Evolutionary conservation across 2,329 filamentous ascomycete genomes (phyloP).

Genomic region (Xylariales sp.): DNA sequence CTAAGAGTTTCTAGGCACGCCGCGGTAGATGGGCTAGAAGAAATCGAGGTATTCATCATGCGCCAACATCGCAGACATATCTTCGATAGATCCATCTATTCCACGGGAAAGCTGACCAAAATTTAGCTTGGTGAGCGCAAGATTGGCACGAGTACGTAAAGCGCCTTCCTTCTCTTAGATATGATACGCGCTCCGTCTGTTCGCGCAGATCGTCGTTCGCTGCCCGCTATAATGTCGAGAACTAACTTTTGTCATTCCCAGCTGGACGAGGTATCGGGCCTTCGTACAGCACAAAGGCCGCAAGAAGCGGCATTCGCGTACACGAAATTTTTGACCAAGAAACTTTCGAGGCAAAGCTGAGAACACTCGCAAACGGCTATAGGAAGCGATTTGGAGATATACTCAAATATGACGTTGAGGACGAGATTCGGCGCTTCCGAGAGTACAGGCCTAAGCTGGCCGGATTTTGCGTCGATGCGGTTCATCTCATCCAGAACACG

Average conservation of each 20-base stretch:
- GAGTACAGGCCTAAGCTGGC: conserved; percentile 59
- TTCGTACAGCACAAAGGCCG: conserved; percentile 65
- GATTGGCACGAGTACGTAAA: conserved; percentile 14
- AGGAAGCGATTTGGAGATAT: conserved; percentile 68
- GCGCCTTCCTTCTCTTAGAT: background rate
- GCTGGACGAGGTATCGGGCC: conserved; percentile 53
- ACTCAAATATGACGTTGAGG: conserved; percentile 73
- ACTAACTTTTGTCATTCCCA: conserved; percentile 3
- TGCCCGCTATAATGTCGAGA: background rate
- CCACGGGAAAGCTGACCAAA: background rate
- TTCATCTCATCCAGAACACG: conserved; percentile 63
- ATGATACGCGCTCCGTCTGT: background rate
- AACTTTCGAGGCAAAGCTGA: conserved; percentile 74
- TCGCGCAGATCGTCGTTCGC: background rate
- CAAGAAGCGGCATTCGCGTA: conserved; percentile 74
- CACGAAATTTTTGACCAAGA: conserved; percentile 75
- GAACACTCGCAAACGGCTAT: conserved; percentile 69
- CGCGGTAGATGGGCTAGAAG: conserved; percentile 22
- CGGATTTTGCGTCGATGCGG: conserved; percentile 73
- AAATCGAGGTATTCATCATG: conserved; percentile 11
- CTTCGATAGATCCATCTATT: background rate
- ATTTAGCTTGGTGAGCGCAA: conserved; percentile 18
- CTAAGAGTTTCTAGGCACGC: background rate
- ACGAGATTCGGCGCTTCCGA: conserved; percentile 73
- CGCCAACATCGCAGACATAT: background rate